These are phyloP conservation scores for Aspergillus egyptiacus DNA, from an alignment of 495 filamentous ascomycete genomes.

Conservation along the genomic window DNA sequence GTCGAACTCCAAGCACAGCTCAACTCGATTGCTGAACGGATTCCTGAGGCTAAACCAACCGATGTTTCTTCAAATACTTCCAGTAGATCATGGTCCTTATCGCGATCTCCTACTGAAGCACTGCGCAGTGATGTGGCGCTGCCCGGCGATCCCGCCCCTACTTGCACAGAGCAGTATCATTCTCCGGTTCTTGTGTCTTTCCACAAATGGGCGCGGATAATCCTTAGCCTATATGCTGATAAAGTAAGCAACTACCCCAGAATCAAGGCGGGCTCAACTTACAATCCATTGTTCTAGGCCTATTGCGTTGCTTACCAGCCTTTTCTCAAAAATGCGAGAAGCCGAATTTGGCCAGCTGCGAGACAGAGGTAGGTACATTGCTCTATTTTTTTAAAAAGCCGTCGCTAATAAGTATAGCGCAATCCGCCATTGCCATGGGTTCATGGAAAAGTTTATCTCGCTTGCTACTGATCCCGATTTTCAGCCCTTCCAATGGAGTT, in stretches of 20 bases:
- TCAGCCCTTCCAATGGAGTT: conserved; percentile 55
- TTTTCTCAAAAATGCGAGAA: conserved; percentile 51
- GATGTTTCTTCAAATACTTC: conserved; percentile 15
- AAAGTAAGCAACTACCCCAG: conserved; percentile 26
- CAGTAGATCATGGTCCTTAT: conserved; percentile 25
- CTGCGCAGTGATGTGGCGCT: conserved; percentile 26
- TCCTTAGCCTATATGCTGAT: conserved; percentile 41
- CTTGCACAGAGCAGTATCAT: conserved; percentile 43
- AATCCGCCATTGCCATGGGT: conserved; percentile 49
- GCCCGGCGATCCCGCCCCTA: conserved; percentile 32
- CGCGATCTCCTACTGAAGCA: conserved; percentile 26
- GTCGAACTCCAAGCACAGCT: conserved; percentile 41
- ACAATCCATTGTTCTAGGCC: conserved; percentile 21
- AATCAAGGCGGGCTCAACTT: neutral
- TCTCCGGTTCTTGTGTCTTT: conserved; percentile 39
- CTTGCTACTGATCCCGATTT: conserved; percentile 48
- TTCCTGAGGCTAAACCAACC: conserved; percentile 24
- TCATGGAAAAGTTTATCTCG: conserved; percentile 50
- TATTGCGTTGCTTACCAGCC: conserved; percentile 53
- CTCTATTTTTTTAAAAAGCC: neutral
- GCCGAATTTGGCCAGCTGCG: conserved; percentile 47
- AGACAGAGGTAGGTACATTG: conserved; percentile 40
- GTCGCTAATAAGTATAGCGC: conserved; percentile 32
- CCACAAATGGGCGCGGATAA: conserved; percentile 44
- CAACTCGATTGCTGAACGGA: conserved; percentile 39